Evolutionary conservation across 805 yeast genomes (phyloP).

Genomic region (Lachancea meyersii): DNA sequence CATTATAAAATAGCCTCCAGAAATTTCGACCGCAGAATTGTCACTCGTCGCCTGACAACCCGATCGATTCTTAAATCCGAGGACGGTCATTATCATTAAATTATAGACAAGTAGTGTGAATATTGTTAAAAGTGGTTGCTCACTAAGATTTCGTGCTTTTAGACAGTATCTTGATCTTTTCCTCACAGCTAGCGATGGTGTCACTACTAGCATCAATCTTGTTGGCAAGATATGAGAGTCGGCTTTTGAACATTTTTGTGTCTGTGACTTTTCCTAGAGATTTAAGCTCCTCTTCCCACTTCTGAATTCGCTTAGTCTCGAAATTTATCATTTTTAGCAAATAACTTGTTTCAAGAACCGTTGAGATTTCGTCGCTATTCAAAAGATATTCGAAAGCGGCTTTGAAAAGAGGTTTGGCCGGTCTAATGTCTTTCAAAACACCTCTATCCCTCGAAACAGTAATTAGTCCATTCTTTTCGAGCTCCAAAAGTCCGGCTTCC

Average conservation of each 20-base stretch:
- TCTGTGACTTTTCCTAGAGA: slow-evolving; percentile 47
- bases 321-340: slow-evolving; percentile 46
- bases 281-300: slow-evolving; percentile 67
- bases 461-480: slow-evolving; percentile 77
- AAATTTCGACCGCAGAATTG: no score
- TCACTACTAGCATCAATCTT: slow-evolving; percentile 60
- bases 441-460: slow-evolving; percentile 73
- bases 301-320: slow-evolving; percentile 57
- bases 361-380: slow-evolving; percentile 48
- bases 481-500: slow-evolving; percentile 51
- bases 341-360: slow-evolving; percentile 59
- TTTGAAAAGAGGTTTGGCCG: slow-evolving; percentile 79
- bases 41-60: no score
- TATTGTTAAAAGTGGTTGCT: neutral
- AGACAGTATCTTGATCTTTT: slow-evolving; percentile 2
- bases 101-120: neutral
- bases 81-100: neutral
- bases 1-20: no score
- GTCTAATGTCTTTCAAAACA: slow-evolving; percentile 52
- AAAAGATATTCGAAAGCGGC: slow-evolving; percentile 72
- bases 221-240: slow-evolving; percentile 59
- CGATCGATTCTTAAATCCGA: no score
- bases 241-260: slow-evolving; percentile 47
- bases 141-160: neutral
- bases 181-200: slow-evolving; percentile 44